These are phyloP conservation scores for Cornus controversa DNA, from an alignment of 148 eudicot species.

Conservation along the genomic window DNA sequence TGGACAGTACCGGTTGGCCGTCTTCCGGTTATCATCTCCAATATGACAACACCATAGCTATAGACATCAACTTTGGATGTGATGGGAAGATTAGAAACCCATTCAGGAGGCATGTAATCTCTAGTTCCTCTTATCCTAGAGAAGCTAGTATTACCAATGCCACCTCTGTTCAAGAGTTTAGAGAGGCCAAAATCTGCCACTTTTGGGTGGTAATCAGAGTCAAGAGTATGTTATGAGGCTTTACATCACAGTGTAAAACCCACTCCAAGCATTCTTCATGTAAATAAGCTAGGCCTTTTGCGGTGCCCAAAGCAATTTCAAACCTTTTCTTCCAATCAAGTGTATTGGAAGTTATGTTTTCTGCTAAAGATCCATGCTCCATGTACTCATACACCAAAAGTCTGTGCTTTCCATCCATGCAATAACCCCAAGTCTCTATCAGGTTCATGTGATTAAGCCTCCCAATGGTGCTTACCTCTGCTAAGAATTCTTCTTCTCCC, in stretches of 20 bases:
- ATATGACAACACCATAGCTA: constrained; percentile 8
- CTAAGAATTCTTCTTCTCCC: background rate
- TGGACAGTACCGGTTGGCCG: background rate
- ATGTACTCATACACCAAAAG: constrained; percentile 6
- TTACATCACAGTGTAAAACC: constrained; percentile 9
- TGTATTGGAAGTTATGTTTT: background rate
- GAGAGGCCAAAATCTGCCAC: constrained; percentile 6
- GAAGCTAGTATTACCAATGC: background rate
- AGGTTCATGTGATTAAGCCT: constrained; percentile 11
- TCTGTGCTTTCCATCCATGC: background rate
- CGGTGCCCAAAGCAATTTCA: background rate
- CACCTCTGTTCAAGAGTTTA: constrained; percentile 1
- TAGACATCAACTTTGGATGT: constrained; percentile 28
- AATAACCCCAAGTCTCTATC: background rate
- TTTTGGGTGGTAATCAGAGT: background rate
- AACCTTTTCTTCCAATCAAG: background rate
- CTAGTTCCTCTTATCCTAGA: constrained; percentile 6
- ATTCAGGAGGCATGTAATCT: constrained; percentile 27
- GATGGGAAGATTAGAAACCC: constrained; percentile 20
- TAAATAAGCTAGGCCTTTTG: background rate
- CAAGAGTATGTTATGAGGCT: constrained; percentile 11
- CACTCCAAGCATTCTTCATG: constrained; percentile 11
- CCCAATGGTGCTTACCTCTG: constrained; percentile 1
- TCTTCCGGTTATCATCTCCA: constrained; percentile 20
- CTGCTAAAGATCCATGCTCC: constrained; percentile 2